These are phyloP conservation scores for Sporothrix pallida DNA, from an alignment of 2,329 filamentous ascomycete species.

Conservation along the genomic window DNA sequence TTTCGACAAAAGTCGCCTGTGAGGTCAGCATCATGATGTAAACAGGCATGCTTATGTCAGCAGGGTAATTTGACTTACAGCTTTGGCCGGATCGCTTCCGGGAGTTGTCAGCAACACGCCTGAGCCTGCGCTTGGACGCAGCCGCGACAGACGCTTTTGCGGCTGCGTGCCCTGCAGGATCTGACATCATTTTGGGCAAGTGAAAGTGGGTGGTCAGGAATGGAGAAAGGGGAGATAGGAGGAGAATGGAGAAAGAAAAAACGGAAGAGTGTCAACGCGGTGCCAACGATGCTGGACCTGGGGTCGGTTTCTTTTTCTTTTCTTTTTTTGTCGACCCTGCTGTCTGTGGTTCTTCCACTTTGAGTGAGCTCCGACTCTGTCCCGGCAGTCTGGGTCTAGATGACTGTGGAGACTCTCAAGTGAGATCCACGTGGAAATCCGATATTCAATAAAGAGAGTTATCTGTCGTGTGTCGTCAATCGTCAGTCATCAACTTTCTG, in stretches of 20 bases:
- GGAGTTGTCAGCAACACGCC: constrained; percentile 47
- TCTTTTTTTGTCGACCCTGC: neutral
- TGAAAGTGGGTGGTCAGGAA: neutral
- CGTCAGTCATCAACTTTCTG: neutral
- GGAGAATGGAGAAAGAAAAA: neutral
- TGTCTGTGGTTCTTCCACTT: neutral
- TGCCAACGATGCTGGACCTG: constrained; percentile 23
- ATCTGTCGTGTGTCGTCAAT: neutral
- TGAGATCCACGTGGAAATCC: no score
- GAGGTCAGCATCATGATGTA: neutral
- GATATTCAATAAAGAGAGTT: no score
- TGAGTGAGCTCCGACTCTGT: no score
- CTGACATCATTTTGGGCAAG: constrained; percentile 25
- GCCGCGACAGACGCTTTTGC: neutral
- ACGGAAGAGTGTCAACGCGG: constrained; percentile 27
- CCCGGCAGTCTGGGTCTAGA: neutral
- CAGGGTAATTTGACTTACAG: constrained; percentile 41
- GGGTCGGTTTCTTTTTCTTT: constrained; percentile 20
- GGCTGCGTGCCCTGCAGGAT: constrained; percentile 22
- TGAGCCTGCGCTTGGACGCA: constrained; percentile 40
- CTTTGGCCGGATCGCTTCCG: constrained; percentile 47
- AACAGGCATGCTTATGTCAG: neutral
- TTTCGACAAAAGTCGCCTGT: constrained; percentile 41
- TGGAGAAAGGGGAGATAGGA: neutral
- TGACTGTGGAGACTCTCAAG: no score